Evolutionary conservation across 108 stramenopile species (phyloP).

Genomic region (Discostella pseudostelligera): DNA sequence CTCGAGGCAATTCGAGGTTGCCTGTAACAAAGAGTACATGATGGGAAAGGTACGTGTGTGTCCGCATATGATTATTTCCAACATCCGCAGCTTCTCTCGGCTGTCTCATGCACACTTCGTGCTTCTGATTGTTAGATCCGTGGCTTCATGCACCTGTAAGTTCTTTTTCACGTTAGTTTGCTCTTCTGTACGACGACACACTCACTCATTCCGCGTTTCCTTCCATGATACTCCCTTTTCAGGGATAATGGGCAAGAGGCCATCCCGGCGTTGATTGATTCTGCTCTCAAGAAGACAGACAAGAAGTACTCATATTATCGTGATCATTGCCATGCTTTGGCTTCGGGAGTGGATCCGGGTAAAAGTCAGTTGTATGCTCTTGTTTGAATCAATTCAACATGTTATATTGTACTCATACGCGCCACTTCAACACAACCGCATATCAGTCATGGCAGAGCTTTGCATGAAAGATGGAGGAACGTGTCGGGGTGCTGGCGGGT

Average conservation of each 20-base stretch:
- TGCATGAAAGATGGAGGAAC: conserved; percentile 63
- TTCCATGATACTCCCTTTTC: too few relatives aligned
- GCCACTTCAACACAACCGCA: neutral
- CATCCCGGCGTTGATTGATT: conserved; percentile 59
- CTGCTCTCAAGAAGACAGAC: conserved; percentile 41
- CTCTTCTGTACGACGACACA: too few relatives aligned
- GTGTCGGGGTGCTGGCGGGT: conserved; percentile 62
- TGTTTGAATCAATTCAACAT: neutral
- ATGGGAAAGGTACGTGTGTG: conserved; percentile 8
- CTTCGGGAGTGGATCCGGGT: conserved; percentile 51
- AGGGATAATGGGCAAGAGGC: conserved; percentile 44
- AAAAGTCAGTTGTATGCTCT: conserved; percentile 4
- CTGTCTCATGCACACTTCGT: too few relatives aligned
- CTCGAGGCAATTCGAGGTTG: conserved; percentile 23
- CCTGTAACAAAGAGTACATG: conserved; percentile 39
- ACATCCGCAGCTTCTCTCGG: neutral
- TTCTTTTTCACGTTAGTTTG: too few relatives aligned
- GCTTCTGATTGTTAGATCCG: conserved; percentile 26
- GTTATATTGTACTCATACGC: too few relatives aligned
- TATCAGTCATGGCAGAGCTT: conserved; percentile 60
- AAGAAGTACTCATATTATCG: conserved; percentile 72
- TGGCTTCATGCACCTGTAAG: conserved; percentile 78
- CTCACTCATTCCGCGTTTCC: too few relatives aligned
- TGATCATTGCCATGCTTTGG: conserved; percentile 66
- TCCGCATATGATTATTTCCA: neutral